phyloP scores from a whole-genome alignment of 2,329 filamentous ascomycete species.

The Lasiodiplodia hormozganensis region DNA sequence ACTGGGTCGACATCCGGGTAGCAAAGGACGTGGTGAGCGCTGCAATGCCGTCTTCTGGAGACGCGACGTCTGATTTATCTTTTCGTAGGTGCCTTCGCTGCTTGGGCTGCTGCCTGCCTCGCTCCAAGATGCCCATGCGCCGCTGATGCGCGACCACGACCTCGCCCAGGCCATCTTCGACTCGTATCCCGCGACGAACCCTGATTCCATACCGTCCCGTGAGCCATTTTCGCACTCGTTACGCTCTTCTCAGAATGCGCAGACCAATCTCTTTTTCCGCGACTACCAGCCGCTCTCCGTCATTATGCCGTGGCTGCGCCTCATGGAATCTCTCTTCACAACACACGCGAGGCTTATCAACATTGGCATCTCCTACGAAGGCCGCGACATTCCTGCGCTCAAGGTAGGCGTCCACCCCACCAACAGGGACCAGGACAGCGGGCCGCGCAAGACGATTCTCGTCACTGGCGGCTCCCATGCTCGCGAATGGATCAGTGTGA shows the following conservation, averaged over 20 bases:
- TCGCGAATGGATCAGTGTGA: constrained; percentile 94
- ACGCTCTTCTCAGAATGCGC: constrained; percentile 38
- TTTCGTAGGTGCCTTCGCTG: constrained; percentile 68
- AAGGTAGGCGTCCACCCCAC: constrained; percentile 71
- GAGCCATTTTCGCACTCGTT: constrained; percentile 37
- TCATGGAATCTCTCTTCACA: constrained; percentile 89
- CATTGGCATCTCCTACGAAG: constrained; percentile 87
- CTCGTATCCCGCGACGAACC: constrained; percentile 67
- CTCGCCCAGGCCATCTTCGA: constrained; percentile 78
- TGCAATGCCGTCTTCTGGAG: neutral
- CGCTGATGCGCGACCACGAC: constrained; percentile 74
- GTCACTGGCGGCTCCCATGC: constrained; percentile 89
- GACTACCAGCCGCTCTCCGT: constrained; percentile 90
- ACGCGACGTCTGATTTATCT: constrained; percentile 17
- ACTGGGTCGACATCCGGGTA: constrained; percentile 85
- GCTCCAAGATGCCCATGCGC: constrained; percentile 73
- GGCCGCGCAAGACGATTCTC: constrained; percentile 75
- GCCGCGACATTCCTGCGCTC: constrained; percentile 82
- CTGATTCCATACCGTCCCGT: constrained; percentile 40
- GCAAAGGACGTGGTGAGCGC: constrained; percentile 73
- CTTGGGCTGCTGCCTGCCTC: constrained; percentile 78
- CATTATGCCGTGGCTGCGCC: constrained; percentile 88
- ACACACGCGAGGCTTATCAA: constrained; percentile 75
- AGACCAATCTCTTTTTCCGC: constrained; percentile 79
- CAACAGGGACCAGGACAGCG: constrained; percentile 53